A percentile compares a stretch with the other conserved stretches of the same genome.
Conservation (phyloP, 306 rosid species). For the Cucurbita moschata region DNA sequence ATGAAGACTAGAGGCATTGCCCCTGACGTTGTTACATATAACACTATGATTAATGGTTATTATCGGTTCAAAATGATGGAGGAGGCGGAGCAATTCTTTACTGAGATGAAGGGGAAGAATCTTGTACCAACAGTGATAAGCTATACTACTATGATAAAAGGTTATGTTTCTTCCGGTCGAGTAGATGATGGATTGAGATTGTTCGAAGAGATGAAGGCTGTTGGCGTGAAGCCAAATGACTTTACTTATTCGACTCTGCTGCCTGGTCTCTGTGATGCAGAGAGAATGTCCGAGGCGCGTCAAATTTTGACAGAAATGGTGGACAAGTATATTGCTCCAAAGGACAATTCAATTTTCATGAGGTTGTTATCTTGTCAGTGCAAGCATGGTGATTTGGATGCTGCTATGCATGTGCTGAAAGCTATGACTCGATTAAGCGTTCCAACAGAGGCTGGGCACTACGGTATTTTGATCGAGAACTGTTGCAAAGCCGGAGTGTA, state of each 20-base stretch:
- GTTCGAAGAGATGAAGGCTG: constrained; percentile 61
- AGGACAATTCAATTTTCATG: constrained; percentile 58
- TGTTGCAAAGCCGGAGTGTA: constrained; percentile 56
- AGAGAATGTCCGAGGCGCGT: constrained; percentile 38
- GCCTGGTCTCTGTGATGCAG: constrained; percentile 71
- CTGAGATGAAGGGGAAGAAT: constrained; percentile 65
- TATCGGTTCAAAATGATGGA: constrained; percentile 62
- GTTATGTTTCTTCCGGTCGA: constrained; percentile 47
- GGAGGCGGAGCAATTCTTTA: constrained; percentile 64
- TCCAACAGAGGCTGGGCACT: constrained; percentile 85
- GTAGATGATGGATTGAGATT: constrained; percentile 39
- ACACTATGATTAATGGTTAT: constrained; percentile 71
- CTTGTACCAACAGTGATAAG: constrained; percentile 59
- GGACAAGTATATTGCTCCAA: constrained; percentile 43
- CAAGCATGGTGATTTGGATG: constrained; percentile 62
- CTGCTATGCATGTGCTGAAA: constrained; percentile 59
- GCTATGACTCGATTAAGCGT: constrained; percentile 67
- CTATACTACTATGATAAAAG: constrained; percentile 72
- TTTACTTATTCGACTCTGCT: constrained; percentile 57
- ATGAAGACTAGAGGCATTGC: constrained; percentile 46
- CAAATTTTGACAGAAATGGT: constrained; percentile 64
- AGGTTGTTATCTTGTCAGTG: constrained; percentile 46
- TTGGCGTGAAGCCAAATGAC: constrained; percentile 60
- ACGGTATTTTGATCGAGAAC: constrained; percentile 64
- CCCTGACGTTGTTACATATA: constrained; percentile 68